These are phyloP conservation scores for Cudoniella acicularis DNA, from an alignment of 495 filamentous ascomycete species.

Conservation along the genomic window DNA sequence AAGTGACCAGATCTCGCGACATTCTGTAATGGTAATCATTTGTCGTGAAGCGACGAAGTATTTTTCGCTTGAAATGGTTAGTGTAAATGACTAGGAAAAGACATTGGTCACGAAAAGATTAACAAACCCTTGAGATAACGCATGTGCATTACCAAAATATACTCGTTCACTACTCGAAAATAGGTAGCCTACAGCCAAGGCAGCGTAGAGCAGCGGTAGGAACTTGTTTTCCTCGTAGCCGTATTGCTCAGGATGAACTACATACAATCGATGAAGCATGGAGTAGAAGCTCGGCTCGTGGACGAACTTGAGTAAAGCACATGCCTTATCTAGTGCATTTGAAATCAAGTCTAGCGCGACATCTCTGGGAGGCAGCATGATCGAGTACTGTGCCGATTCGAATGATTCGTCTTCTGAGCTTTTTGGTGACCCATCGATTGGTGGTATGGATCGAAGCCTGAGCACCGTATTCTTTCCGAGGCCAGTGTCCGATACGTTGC, in stretches of 20 bases:
- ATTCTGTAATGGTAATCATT: slow-evolving; percentile 68
- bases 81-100: background rate
- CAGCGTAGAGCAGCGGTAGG: slow-evolving; percentile 64
- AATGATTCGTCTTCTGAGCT: slow-evolving; percentile 33
- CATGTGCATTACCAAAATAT: slow-evolving; percentile 52
- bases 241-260: slow-evolving; percentile 53
- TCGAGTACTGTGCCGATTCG: slow-evolving; percentile 33
- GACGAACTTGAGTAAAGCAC: slow-evolving; percentile 61
- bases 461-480: slow-evolving; percentile 30
- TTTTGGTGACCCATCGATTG: slow-evolving; percentile 46
- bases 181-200: slow-evolving; percentile 64
- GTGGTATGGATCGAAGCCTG: slow-evolving; percentile 38
- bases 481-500: slow-evolving; percentile 36
- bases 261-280: slow-evolving; percentile 62
- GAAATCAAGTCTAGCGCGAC: slow-evolving; percentile 55
- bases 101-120: slow-evolving; percentile 8
- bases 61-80: slow-evolving; percentile 48
- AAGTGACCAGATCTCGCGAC: slow-evolving; percentile 61
- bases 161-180: slow-evolving; percentile 43
- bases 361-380: slow-evolving; percentile 54
- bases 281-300: slow-evolving; percentile 66
- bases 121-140: slow-evolving; percentile 70
- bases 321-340: slow-evolving; percentile 63
- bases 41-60: slow-evolving; percentile 67
- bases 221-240: slow-evolving; percentile 63